Evolutionary conservation across 2,329 filamentous ascomycete genomes (phyloP), one percentile per base, ranked within the genome.

Genomic region (Daldinia eschscholtzii): DNA sequence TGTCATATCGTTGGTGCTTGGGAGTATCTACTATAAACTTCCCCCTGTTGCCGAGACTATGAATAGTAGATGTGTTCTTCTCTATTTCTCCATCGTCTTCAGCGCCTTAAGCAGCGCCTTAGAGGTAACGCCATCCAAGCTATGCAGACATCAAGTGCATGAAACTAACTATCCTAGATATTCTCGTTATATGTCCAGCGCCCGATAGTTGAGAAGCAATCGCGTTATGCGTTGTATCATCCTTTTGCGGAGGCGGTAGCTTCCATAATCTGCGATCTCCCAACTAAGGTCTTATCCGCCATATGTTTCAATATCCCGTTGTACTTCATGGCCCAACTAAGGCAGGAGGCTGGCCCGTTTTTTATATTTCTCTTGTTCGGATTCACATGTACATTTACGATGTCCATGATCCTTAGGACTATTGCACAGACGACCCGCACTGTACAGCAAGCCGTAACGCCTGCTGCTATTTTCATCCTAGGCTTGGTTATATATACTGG

Each of bases 131-230:
- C 3, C 26, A n/a, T n/a, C 20, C 1, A 15, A 15, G 0, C 2
- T 18, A 37, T 18, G 12, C 28, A 18, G 6, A 15, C 18, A 9
- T 1, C 23, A 20, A 35, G 39, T 12, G 1, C 12, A 2, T 39
- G n/a, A 7, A 0, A n/a, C 26, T 65, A n/a, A 57, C 53, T 15
- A 33, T 76, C 46, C 4, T 28, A 69, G 58, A 61, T 65, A 44
- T 61, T 69, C 42, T 70, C 92, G 0, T 86, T 97, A 4, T 97
- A 95, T 78, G 88, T 92, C 2, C 93, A 97, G 86, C 91, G 94
- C 39, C 92, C 92, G 1, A 97, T 97, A 74, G 93, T 98, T 65
- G 93, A 97, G 77, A 97, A 97, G 79, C 94, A 98, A 74, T 82
- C 86, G 63, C 89, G 92, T 62, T 97, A 97, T 78, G 93, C 93